phyloP scores from a whole-genome alignment of 2,329 filamentous ascomycete species.

The Tolypocladium tropicale region DNA sequence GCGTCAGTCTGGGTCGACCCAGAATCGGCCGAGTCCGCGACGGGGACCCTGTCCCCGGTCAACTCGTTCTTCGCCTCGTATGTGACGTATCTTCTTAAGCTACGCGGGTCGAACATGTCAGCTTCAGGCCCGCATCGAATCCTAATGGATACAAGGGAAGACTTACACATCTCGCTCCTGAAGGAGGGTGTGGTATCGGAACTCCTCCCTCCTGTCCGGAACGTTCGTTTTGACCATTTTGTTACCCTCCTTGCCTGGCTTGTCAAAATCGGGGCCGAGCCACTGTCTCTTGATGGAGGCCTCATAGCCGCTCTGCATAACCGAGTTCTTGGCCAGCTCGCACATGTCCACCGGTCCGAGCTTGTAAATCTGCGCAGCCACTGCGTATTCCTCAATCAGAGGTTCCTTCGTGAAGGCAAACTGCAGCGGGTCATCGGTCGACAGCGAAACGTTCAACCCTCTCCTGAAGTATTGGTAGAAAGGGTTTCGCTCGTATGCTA shows the following conservation, averaged over 20 bases:
- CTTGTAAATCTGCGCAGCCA: slow-evolving; percentile 97
- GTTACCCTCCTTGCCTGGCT: slow-evolving; percentile 76
- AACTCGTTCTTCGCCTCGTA: slow-evolving; percentile 17
- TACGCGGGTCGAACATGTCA: slow-evolving; percentile 8
- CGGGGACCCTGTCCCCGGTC: slow-evolving; percentile 5
- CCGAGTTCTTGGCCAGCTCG: slow-evolving; percentile 91
- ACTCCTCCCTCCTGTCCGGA: slow-evolving; percentile 83
- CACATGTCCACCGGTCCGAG: slow-evolving; percentile 97
- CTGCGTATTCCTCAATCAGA: slow-evolving; percentile 94
- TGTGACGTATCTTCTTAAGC: slow-evolving; percentile 32
- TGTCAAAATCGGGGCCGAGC: slow-evolving; percentile 69
- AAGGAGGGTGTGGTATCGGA: slow-evolving; percentile 73
- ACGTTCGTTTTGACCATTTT: slow-evolving; percentile 95
- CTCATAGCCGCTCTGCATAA: slow-evolving; percentile 91
- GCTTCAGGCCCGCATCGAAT: neutral
- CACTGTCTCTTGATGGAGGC: slow-evolving; percentile 80
- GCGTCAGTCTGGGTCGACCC: neutral
- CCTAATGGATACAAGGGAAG: neutral
- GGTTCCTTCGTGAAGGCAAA: slow-evolving; percentile 99
- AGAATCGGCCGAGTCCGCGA: neutral
- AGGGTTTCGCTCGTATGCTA: slow-evolving; percentile 94
- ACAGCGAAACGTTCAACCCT: slow-evolving; percentile 89
- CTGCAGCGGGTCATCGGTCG: slow-evolving; percentile 92
- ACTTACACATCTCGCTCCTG: slow-evolving; percentile 79
- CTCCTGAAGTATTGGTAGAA: slow-evolving; percentile 94